Conservation (phyloP, 1,139 yeast genomes). For the Scheffersomyces illinoinensis region DNA sequence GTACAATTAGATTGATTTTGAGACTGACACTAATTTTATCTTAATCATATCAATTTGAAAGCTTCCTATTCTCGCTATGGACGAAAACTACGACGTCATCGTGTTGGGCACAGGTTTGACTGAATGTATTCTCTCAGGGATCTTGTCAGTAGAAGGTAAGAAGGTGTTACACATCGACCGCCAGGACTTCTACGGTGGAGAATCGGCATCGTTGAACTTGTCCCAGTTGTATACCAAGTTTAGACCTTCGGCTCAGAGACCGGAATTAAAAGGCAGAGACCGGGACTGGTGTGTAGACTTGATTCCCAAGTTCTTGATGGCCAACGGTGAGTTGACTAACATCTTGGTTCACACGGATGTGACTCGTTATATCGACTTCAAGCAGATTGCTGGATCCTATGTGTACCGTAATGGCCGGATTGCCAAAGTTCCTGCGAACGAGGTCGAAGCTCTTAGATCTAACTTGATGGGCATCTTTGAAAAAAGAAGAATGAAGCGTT, state of each 20-base stretch:
- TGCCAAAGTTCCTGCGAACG: constrained; percentile 93
- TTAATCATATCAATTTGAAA: not conserved
- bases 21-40: not conserved
- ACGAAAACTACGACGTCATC: constrained; percentile 92
- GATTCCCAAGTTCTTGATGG: constrained; percentile 96
- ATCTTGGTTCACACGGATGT: constrained; percentile 94
- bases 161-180: constrained; percentile 95
- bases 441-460: constrained; percentile 85
- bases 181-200: constrained; percentile 95
- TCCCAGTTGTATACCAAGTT: constrained; percentile 67
- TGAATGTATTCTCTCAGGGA: constrained; percentile 93
- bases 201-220: constrained; percentile 65
- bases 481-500: constrained; percentile 91
- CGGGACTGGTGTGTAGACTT: constrained; percentile 98
- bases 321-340: constrained; percentile 95
- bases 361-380: constrained; percentile 92
- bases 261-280: constrained; percentile 82
- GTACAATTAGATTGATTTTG: not conserved
- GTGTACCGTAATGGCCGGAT: constrained; percentile 90
- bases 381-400: constrained; percentile 91
- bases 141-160: constrained; percentile 93
- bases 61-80: constrained; percentile 52
- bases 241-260: constrained; percentile 67
- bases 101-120: constrained; percentile 83
- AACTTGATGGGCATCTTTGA: constrained; percentile 96